Evolutionary conservation across 495 filamentous ascomycete species (phyloP).

Genomic region (Neurospora discreta): DNA sequence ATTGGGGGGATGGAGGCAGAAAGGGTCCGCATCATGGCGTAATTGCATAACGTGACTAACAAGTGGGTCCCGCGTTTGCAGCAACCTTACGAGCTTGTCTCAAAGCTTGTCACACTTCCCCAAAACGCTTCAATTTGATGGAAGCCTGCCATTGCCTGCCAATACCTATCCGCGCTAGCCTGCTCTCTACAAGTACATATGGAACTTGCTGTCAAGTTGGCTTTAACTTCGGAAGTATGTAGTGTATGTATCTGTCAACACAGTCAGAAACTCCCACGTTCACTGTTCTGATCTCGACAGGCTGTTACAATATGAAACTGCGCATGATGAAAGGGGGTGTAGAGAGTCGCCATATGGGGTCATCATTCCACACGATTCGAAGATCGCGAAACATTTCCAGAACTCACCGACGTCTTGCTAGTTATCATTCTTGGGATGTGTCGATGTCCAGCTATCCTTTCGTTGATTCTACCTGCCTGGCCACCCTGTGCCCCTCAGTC

Average conservation of each 20-base stretch:
- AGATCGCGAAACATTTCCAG: neutral
- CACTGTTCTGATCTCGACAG: neutral
- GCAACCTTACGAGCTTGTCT: neutral
- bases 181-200: neutral
- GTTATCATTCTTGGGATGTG: neutral
- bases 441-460: neutral
- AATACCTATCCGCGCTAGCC: neutral
- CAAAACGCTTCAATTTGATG: neutral
- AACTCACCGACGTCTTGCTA: neutral
- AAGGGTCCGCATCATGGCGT: neutral
- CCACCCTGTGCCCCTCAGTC: neutral
- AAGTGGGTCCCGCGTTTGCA: conserved; percentile 1
- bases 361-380: neutral
- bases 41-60: neutral
- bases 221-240: neutral
- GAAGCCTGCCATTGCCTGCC: neutral
- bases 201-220: neutral
- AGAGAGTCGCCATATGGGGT: neutral
- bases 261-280: neutral
- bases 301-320: neutral
- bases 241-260: neutral
- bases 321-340: neutral
- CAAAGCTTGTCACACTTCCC: neutral
- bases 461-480: neutral
- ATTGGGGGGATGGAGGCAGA: no score